phyloP scores from a whole-genome alignment of 305 asterid species.

The Plantago coronopus region DNA sequence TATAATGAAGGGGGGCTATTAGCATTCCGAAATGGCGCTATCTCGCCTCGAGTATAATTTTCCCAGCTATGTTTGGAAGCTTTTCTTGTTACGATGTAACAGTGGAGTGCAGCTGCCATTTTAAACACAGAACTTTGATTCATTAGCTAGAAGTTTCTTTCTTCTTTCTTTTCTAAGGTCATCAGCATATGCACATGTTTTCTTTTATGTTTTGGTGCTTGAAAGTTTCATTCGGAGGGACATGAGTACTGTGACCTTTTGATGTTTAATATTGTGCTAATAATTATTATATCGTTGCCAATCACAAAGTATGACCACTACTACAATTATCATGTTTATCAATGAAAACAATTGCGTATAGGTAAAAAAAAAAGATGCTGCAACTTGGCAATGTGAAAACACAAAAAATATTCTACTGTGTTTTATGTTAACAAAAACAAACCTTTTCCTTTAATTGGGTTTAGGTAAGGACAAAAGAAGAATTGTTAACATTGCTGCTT shows the following conservation, averaged over 20 bases:
- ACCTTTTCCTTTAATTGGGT: too few species aligned
- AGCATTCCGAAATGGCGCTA: too few species aligned
- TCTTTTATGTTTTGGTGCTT: not conserved
- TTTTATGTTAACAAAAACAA: too few species aligned
- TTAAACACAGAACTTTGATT: not conserved
- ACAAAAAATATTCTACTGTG: too few species aligned
- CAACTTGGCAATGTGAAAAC: too few species aligned
- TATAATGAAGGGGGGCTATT: too few species aligned
- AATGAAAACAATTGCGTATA: constrained; percentile 7
- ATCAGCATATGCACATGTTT: not conserved
- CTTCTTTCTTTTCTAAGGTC: not conserved
- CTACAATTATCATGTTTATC: not conserved
- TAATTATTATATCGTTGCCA: constrained; percentile 9
- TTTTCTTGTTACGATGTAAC: not conserved
- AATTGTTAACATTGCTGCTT: constrained; percentile 25
- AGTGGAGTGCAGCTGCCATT: not conserved
- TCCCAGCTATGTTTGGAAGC: not conserved
- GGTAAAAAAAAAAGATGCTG: not conserved
- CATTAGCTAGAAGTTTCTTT: not conserved
- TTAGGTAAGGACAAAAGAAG: too few species aligned
- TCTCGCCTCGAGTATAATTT: too few species aligned
- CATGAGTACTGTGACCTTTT: not conserved
- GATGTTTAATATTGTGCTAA: not conserved
- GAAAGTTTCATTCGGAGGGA: too few species aligned
- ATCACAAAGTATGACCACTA: not conserved